Percentiles rank a stretch among this genome's conserved stretches.
phyloP scores from a whole-genome alignment of 2,329 filamentous ascomycete species.

The Aureobasidium uvarum region DNA sequence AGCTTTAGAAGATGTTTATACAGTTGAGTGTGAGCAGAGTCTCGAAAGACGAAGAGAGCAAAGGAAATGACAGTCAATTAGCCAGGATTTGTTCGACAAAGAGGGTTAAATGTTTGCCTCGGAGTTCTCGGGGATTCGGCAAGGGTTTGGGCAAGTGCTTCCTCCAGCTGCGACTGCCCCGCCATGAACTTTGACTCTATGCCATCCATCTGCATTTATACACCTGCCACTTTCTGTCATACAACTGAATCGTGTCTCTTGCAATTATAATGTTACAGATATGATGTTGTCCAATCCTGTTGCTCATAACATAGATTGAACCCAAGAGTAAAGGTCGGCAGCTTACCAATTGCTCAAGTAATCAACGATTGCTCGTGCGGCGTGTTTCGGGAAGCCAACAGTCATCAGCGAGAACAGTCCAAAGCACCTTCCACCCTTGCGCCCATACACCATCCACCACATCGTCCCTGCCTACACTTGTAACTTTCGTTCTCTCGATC shows the following conservation, averaged over 20 bases:
- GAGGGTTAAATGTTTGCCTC: background rate
- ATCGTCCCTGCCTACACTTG: background rate
- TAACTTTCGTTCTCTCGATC: background rate
- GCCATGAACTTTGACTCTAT: background rate
- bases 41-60: background rate
- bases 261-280: background rate
- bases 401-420: conserved; percentile 11
- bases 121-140: background rate
- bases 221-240: background rate
- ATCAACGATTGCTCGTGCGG: background rate
- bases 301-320: background rate
- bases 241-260: background rate
- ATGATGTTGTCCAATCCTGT: too few species aligned
- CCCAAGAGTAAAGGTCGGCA: background rate
- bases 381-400: conserved; percentile 5
- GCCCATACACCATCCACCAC: background rate
- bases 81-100: background rate
- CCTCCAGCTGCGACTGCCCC: background rate
- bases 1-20: background rate
- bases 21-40: too few species aligned
- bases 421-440: conserved; percentile 10
- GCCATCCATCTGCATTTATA: background rate
- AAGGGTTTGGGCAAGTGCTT: background rate
- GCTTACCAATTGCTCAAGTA: conserved; percentile 23
- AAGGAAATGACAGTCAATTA: background rate